Evolutionary conservation across 2,329 filamentous ascomycete species (phyloP), one percentile per base, ranked within the genome.

Genomic region (Fusarium fracticaudum): DNA sequence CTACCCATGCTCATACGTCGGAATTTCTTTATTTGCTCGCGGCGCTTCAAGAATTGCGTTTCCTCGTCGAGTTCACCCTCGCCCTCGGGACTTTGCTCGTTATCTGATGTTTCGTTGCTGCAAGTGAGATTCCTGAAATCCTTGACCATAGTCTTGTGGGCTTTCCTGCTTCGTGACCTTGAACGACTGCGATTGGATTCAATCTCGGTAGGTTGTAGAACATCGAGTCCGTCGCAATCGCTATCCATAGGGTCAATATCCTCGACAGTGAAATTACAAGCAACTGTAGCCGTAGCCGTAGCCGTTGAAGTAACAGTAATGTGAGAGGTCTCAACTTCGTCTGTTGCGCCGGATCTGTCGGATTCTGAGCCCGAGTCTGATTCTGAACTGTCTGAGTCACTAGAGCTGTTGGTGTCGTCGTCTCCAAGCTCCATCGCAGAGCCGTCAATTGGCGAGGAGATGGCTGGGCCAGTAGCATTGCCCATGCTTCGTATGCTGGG

Each of bases 1-100:
- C 87, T 88, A 53, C 87, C 87, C 74, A 86, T 85, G 60, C 85
- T 88, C 78, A 87, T 84, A 31, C 87, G 83, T 45, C 84, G 84
- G 38, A 81, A 81, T 59, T 86, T 83, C 60, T 81, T 84, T 41
- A 85, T 81, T 57, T 85, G 84, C 41, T 85, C 84, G 55, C 84
- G 84, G 65, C 80, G 80, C 71, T 78, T 81, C 22, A 83, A 75
- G 47, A 86, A 86, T 31, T 47, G 57, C 18, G 82, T 80, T 31
- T 80, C 79, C 55, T 86, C 83, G 44, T 84, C 83, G 10, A 80
- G 66, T 57, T 86, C 84, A 11, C 72, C 75, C 51, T 81, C 79
- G 54, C 81, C 80, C 10, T 81, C 64, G 51, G 81, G 79, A 48
- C 79, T 80, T 17, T 80, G 79, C 38, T 85, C 84, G 31, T 81